phyloP scores from a whole-genome alignment of 352 stramenopile genomes.

The Phytopythium chamaehyphon region DNA sequence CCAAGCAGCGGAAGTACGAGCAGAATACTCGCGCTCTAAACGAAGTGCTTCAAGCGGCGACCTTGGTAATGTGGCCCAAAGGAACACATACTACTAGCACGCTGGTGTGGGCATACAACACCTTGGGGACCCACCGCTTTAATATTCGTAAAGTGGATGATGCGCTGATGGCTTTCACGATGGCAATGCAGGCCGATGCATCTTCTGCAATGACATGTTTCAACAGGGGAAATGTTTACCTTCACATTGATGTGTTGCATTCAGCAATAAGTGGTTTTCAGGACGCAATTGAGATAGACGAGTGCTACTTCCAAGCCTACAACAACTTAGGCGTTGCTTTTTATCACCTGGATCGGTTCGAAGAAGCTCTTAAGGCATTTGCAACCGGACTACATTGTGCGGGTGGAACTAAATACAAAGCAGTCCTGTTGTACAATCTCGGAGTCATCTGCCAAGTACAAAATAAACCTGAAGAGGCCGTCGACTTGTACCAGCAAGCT shows the following conservation, averaged over 20 bases:
- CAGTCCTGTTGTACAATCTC: slow-evolving; percentile 45
- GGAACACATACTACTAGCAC: slow-evolving; percentile 37
- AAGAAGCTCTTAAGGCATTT: slow-evolving; percentile 45
- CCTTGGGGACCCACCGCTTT: slow-evolving; percentile 27
- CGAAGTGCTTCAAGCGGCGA: slow-evolving; percentile 16
- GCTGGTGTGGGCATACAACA: slow-evolving; percentile 54
- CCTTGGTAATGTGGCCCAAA: slow-evolving; percentile 23
- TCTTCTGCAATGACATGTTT: slow-evolving; percentile 33
- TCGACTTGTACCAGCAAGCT: slow-evolving; percentile 51
- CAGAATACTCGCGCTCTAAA: slow-evolving; percentile 17
- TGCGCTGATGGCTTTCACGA: slow-evolving; percentile 44
- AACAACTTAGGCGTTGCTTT: slow-evolving; percentile 51
- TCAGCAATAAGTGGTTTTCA: slow-evolving; percentile 41
- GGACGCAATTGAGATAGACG: slow-evolving; percentile 42
- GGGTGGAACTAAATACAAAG: slow-evolving; percentile 16
- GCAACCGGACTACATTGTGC: slow-evolving; percentile 28
- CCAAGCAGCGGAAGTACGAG: slow-evolving; percentile 35
- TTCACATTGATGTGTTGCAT: slow-evolving; percentile 28
- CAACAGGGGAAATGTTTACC: slow-evolving; percentile 50
- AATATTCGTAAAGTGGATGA: slow-evolving; percentile 30
- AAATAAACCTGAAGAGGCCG: slow-evolving; percentile 33
- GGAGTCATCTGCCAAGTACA: slow-evolving; percentile 34
- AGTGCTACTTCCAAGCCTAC: slow-evolving; percentile 27
- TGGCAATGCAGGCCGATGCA: slow-evolving; percentile 44
- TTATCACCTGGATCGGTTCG: slow-evolving; percentile 34